These are phyloP conservation scores for Pythium rishiriense DNA, from an alignment of 352 stramenopile species.

Conservation along the genomic window DNA sequence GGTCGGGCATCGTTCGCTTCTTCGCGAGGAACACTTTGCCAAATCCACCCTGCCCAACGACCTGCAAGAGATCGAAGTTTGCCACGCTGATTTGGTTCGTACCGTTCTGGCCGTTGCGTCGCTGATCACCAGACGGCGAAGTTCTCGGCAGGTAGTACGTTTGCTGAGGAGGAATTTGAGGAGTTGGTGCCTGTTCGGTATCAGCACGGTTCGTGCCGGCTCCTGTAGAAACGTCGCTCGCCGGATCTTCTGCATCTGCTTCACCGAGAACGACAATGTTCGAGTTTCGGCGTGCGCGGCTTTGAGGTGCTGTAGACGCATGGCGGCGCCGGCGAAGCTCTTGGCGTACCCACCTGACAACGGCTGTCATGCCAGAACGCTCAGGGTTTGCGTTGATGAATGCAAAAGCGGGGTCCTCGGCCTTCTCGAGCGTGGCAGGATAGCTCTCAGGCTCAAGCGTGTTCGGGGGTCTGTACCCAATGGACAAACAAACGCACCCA, in stretches of 20 bases:
- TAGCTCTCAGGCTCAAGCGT: constrained; percentile 65
- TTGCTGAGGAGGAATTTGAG: constrained; percentile 53
- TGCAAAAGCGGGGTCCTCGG: constrained; percentile 78
- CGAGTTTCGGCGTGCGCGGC: constrained; percentile 56
- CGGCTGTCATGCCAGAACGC: constrained; percentile 81
- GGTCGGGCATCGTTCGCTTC: constrained; percentile 89
- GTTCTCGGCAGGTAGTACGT: constrained; percentile 85
- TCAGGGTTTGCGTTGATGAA: constrained; percentile 80
- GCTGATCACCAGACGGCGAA: constrained; percentile 15
- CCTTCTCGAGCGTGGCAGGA: constrained; percentile 73
- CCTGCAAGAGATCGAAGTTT: constrained; percentile 96
- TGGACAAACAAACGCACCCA: constrained; percentile 84
- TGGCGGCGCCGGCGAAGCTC: constrained; percentile 56
- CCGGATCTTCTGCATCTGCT: constrained; percentile 67
- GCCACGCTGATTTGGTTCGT: constrained; percentile 72
- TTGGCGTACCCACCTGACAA: constrained; percentile 75
- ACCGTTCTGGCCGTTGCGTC: constrained; percentile 20
- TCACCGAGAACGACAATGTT: constrained; percentile 89
- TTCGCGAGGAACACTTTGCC: constrained; percentile 98
- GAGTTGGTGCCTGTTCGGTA: neutral
- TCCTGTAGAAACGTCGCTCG: constrained; percentile 70
- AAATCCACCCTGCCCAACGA: constrained; percentile 97
- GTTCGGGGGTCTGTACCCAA: constrained; percentile 70
- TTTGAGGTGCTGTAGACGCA: constrained; percentile 17
- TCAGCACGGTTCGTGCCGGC: constrained; percentile 3